Evolutionary conservation across 352 stramenopile genomes (phyloP).

Genomic region (Thalassiosira pacifica): DNA sequence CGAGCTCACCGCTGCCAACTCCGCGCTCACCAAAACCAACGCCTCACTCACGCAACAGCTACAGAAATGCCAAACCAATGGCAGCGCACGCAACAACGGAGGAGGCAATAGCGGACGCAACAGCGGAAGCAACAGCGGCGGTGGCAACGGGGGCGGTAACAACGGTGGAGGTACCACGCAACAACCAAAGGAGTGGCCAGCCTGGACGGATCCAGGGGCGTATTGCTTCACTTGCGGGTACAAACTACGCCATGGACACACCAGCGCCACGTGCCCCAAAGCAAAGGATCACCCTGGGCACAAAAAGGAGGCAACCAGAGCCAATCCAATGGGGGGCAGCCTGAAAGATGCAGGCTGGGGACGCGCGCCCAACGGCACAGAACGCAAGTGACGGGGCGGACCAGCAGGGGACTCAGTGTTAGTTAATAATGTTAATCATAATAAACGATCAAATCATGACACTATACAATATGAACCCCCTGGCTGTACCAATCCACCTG

Average conservation of each 20-base stretch:
- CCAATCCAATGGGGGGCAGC: neutral
- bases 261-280: neutral
- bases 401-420: neutral
- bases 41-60: too few species aligned
- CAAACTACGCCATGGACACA: neutral
- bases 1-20: neutral
- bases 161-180: too few species aligned
- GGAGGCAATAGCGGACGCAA: too few species aligned
- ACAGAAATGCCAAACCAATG: too few species aligned
- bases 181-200: too few species aligned
- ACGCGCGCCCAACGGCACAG: neutral
- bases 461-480: neutral
- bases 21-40: neutral
- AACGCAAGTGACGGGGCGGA: neutral
- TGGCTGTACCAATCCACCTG: conserved; percentile 2
- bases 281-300: neutral
- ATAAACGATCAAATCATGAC: neutral
- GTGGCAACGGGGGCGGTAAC: too few species aligned
- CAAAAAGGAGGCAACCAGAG: neutral
- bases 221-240: too few species aligned
- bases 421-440: conserved; percentile 1
- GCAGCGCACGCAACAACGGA: too few species aligned
- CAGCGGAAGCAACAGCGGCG: too few species aligned
- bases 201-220: too few species aligned
- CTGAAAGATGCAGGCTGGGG: neutral